phyloP scores from a whole-genome alignment of 2,329 filamentous ascomycete species.

The Aspergillus piperis region DNA sequence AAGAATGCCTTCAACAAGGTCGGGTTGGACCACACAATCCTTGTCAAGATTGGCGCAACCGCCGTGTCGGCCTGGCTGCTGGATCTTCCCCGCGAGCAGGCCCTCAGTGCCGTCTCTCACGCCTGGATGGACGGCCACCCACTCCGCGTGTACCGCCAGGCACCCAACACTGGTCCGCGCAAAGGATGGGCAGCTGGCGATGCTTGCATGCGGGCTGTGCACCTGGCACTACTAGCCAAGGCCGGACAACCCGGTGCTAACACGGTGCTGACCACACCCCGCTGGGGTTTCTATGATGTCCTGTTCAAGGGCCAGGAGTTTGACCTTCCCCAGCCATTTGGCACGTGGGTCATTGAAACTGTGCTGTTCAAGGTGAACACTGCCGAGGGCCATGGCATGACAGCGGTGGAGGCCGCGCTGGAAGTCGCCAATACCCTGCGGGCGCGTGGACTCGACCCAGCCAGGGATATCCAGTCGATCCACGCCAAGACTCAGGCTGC shows the following conservation, averaged over 20 bases:
- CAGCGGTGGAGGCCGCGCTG: conserved; percentile 35
- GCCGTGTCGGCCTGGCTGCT: conserved; percentile 43
- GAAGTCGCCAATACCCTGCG: conserved; percentile 13
- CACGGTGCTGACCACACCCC: conserved; percentile 31
- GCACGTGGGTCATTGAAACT: conserved; percentile 26
- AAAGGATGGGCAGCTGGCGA: conserved; percentile 49
- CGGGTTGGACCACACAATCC: conserved; percentile 47
- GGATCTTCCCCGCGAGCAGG: conserved; percentile 36
- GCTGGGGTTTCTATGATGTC: conserved; percentile 40
- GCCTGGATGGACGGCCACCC: conserved; percentile 45
- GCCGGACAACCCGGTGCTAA: conserved; percentile 32
- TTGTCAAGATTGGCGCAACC: conserved; percentile 46
- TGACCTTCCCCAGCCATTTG: conserved; percentile 21
- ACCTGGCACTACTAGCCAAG: conserved; percentile 35
- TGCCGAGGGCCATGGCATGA: conserved; percentile 37
- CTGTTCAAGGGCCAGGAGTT: conserved; percentile 25
- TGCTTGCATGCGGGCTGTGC: conserved; percentile 44
- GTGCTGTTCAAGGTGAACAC: conserved; percentile 31
- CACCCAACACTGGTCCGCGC: conserved; percentile 38
- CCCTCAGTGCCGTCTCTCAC: conserved; percentile 40
- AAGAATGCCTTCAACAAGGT: conserved; percentile 41
- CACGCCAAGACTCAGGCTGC: not conserved
- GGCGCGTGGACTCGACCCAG: not conserved
- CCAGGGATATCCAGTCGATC: not conserved
- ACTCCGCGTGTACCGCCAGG: conserved; percentile 36